phyloP scores from a whole-genome alignment of 306 rosid species.

The Fragaria iinumae region DNA sequence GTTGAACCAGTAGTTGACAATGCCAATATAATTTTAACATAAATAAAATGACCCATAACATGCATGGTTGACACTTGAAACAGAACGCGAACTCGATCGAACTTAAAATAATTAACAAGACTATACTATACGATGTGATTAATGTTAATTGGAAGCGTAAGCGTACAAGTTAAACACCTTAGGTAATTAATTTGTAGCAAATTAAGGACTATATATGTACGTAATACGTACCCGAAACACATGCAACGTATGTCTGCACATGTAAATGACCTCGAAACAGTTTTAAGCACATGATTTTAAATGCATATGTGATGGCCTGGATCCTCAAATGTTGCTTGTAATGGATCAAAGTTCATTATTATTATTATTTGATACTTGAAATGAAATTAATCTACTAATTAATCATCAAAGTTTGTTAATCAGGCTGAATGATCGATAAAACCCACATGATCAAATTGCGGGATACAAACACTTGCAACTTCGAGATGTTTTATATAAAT shows the following conservation, averaged over 20 bases:
- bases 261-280: not conserved
- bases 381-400: not conserved
- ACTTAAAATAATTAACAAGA: not conserved
- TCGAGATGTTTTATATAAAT: not conserved
- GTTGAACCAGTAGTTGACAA: not conserved
- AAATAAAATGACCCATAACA: not conserved
- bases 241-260: not conserved
- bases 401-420: not conserved
- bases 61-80: slow-evolving; percentile 2
- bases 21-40: not conserved
- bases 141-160: too few relatives aligned
- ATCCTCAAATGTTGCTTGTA: not conserved
- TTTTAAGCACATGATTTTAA: not conserved
- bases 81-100: not conserved
- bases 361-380: not conserved
- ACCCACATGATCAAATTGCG: not conserved
- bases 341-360: not conserved
- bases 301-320: not conserved
- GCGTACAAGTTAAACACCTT: not conserved
- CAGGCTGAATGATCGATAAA: not conserved
- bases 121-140: too few relatives aligned
- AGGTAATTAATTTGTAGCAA: not conserved
- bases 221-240: not conserved
- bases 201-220: not conserved
- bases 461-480: not conserved